Conservation (phyloP, 2,329 filamentous ascomycete genomes). For the Colletotrichum karsti region DNA sequence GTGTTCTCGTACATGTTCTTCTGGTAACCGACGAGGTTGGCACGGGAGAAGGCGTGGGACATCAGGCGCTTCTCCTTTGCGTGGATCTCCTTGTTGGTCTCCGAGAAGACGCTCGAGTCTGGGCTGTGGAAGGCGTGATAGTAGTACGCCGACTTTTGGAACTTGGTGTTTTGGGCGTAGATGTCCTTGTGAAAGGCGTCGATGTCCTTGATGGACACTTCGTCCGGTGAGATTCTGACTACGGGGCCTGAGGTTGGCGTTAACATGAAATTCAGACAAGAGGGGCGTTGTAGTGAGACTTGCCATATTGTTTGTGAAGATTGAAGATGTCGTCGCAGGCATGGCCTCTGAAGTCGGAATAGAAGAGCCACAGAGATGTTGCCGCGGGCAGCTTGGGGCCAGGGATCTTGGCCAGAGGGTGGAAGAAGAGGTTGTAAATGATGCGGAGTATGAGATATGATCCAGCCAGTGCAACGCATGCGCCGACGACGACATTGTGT, state of each 20-base stretch:
- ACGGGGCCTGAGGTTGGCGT: background rate
- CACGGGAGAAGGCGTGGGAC: background rate
- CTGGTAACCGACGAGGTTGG: background rate
- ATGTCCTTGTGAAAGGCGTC: background rate
- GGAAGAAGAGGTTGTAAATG: background rate
- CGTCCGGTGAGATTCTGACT: background rate
- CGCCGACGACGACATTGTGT: background rate
- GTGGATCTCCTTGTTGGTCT: background rate
- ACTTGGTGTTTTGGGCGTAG: background rate
- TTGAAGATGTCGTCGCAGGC: background rate
- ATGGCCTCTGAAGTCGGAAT: background rate
- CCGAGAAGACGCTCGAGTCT: background rate
- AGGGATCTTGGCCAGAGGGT: background rate
- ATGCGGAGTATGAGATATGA: background rate
- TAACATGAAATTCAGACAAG: background rate
- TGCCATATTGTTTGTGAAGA: background rate
- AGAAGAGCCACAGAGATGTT: background rate
- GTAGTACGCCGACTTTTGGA: background rate
- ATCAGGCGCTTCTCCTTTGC: background rate
- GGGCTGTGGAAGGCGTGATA: background rate
- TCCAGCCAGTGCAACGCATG: background rate
- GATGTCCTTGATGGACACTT: background rate
- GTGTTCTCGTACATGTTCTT: background rate
- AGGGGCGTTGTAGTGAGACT: background rate
- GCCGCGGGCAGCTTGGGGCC: background rate